Conservation (phyloP, 2,329 filamentous ascomycete genomes). For the Penicillium sp. region DNA sequence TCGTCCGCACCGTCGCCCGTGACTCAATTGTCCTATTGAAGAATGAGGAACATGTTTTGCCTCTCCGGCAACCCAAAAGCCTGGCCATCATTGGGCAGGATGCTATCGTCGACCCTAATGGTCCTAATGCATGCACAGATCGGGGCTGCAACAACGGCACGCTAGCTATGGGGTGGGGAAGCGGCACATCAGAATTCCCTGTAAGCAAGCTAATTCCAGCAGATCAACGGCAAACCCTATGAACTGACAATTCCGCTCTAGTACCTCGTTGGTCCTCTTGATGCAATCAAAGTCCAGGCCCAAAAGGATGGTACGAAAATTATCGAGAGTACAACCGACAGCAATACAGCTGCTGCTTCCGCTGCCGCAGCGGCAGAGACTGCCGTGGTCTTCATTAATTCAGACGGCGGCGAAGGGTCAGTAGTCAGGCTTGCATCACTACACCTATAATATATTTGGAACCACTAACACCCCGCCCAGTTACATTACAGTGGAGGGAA, state of each 20-base stretch:
- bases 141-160: slow-evolving; percentile 67
- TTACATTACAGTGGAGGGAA: slow-evolving; percentile 54
- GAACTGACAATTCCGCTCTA: slow-evolving; percentile 6
- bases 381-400: slow-evolving; percentile 52
- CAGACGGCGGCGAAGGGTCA: slow-evolving; percentile 49
- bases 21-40: slow-evolving; percentile 51
- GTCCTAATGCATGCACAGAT: slow-evolving; percentile 57
- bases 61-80: slow-evolving; percentile 48
- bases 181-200: slow-evolving; percentile 69
- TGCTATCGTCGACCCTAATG: slow-evolving; percentile 46
- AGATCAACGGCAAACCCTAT: not conserved
- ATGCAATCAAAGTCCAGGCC: slow-evolving; percentile 43
- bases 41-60: slow-evolving; percentile 45
- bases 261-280: slow-evolving; percentile 47
- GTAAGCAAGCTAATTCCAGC: slow-evolving; percentile 7
- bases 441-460: too few species aligned
- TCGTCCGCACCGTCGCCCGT: slow-evolving; percentile 45
- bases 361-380: slow-evolving; percentile 42
- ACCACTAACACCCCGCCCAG: not conserved
- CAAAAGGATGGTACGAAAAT: slow-evolving; percentile 44
- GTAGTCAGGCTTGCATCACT: not conserved
- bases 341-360: slow-evolving; percentile 35
- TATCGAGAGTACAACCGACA: slow-evolving; percentile 42
- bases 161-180: slow-evolving; percentile 73
- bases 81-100: slow-evolving; percentile 54